Conservation (phyloP, 306 rosid genomes). For the Cucurbita ficifolia region DNA sequence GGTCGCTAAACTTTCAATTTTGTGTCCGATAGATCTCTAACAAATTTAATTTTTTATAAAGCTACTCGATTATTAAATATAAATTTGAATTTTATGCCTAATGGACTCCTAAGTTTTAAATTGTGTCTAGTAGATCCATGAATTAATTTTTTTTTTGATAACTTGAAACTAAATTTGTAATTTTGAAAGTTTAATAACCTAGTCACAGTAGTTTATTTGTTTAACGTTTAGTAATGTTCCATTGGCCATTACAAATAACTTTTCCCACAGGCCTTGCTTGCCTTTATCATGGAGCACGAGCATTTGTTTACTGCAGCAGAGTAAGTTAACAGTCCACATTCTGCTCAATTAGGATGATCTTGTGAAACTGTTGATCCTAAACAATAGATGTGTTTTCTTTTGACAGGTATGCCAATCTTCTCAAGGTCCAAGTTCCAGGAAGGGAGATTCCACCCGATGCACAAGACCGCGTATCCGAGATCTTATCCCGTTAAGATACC, state of each 20-base stretch:
- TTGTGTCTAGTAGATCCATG: no score
- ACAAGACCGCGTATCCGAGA: slow-evolving; percentile 49
- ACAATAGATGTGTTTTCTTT: slow-evolving; percentile 6
- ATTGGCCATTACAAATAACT: slow-evolving; percentile 11
- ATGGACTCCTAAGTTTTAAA: no score
- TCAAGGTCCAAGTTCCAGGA: slow-evolving; percentile 82
- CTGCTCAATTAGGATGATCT: not conserved
- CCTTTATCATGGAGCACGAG: slow-evolving; percentile 81
- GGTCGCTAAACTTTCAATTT: no score
- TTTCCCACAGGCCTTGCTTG: slow-evolving; percentile 73
- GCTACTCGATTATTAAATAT: no score
- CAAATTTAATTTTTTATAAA: no score
- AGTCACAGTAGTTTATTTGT: no score
- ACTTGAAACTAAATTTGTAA: no score
- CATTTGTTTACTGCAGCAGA: slow-evolving; percentile 57
- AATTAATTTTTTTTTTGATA: no score
- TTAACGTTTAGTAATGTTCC: not conserved
- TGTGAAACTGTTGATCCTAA: not conserved
- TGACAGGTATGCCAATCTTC: slow-evolving; percentile 69
- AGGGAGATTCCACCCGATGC: slow-evolving; percentile 82
- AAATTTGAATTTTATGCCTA: no score
- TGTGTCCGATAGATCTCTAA: no score
- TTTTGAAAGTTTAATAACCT: no score
- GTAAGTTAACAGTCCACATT: slow-evolving; percentile 37
- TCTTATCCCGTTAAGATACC: slow-evolving; percentile 30